Evolutionary conservation across 1,284 basidiomycete genomes (phyloP).

Genomic region (Peniophora sp.): DNA sequence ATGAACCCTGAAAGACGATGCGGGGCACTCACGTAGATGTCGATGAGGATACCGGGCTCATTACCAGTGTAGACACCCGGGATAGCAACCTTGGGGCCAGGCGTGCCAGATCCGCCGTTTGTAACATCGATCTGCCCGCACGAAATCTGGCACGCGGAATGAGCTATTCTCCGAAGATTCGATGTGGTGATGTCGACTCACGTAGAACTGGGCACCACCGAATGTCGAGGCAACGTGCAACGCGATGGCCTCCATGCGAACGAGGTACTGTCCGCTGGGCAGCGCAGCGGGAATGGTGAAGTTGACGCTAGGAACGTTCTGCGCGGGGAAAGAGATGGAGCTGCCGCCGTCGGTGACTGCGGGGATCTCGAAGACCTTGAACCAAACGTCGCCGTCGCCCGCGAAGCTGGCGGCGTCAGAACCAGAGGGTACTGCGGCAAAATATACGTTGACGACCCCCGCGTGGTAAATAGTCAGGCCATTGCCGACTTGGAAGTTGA

Average conservation of each 20-base stretch:
- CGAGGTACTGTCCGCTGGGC: slow-evolving; percentile 37
- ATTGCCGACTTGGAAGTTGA: slow-evolving; percentile 16
- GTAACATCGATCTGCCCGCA: slow-evolving; percentile 26
- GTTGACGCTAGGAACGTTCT: slow-evolving; percentile 26
- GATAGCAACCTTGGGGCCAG: slow-evolving; percentile 24
- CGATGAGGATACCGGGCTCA: slow-evolving; percentile 1
- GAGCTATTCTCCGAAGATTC: neutral
- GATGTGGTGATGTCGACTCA: slow-evolving; percentile 1
- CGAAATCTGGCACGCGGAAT: slow-evolving; percentile 10
- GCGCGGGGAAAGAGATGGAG: slow-evolving; percentile 31
- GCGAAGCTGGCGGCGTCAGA: slow-evolving; percentile 7
- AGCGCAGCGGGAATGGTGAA: slow-evolving; percentile 36
- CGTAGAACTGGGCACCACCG: slow-evolving; percentile 24
- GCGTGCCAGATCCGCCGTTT: slow-evolving; percentile 26
- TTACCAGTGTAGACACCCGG: slow-evolving; percentile 28
- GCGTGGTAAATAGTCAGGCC: slow-evolving; percentile 20
- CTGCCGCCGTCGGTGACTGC: slow-evolving; percentile 32
- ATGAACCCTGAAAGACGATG: neutral
- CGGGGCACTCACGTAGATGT: neutral
- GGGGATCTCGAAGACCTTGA: slow-evolving; percentile 29
- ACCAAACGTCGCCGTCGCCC: slow-evolving; percentile 17
- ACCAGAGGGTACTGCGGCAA: slow-evolving; percentile 18
- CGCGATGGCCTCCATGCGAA: slow-evolving; percentile 42
- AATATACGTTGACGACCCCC: slow-evolving; percentile 19
- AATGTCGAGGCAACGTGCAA: slow-evolving; percentile 24